Base-by-base conservation (phyloP, 345 rosid species). In the Lepidium aucheri region DNA sequence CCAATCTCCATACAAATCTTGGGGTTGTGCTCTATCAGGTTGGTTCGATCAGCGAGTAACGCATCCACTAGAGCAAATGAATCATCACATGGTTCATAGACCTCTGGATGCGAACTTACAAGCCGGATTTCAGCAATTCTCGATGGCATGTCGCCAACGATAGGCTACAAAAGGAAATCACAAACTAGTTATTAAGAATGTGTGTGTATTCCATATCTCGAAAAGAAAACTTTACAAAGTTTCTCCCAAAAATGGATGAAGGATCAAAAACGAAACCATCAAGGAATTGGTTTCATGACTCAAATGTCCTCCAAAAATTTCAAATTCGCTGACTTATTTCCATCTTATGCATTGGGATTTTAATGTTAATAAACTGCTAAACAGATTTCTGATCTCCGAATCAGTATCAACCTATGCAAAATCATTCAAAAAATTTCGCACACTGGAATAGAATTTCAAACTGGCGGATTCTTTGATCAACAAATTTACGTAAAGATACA, bases 81-180 rank as follows among this genome's bases (percentile, higher is more conserved):
- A 72, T 91, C 96, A 52, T 94, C 95, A 54, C 99, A 90, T 28
- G 97, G 96, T 53, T 90, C 93, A 9, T 90, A 94, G 51, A 90
- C 97, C 70, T 94, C 93, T 0, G 82, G 85, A 60, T 94, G 93
- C 13, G 97, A 85, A 63, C 95, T 82, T 58, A 86, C 85, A 24
- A 84, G 86, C n/a, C 77, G 74, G 63, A 94, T 94, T 57, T 84
- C 89, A 30, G 96, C 97, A 47, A 66, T 78, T 77, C 60, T 79
- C 0, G 72, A 55, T 34, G 75, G 9, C 86, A 83, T 91, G 55
- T 64, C n/a, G 47, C 4, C n/a, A 8, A 51, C 43, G 53, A 34
- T 9, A 32, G 13, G 12, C 72, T 50, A 59, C 66, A 51, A 54
- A 16, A 4, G 9, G 14, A 55, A 16, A 71, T 43, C 47, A 53